phyloP scores from a whole-genome alignment of 176 grass and related monocot species.

The Elaeis guineensis region DNA sequence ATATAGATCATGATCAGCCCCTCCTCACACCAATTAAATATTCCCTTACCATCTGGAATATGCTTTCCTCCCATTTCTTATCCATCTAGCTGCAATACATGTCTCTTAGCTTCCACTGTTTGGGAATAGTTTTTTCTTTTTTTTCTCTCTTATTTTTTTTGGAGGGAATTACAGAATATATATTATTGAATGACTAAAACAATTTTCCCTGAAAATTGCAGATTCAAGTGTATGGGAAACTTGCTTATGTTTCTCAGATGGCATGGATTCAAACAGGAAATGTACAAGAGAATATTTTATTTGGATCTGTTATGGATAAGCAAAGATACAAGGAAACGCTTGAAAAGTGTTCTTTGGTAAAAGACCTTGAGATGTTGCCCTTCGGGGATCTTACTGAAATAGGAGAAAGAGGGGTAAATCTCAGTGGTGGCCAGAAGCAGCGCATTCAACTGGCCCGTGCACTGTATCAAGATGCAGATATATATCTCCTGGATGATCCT shows the following conservation, averaged over 20 bases:
- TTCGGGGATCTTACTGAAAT: constrained; percentile 74
- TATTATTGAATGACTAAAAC: background rate
- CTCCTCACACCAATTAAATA: too few species aligned
- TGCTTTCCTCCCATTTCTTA: too few species aligned
- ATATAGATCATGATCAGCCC: too few species aligned
- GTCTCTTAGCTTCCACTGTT: too few species aligned
- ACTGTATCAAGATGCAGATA: constrained; percentile 76
- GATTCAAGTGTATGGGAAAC: constrained; percentile 72
- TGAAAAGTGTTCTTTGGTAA: constrained; percentile 53
- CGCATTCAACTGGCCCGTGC: constrained; percentile 87
- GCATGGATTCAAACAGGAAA: constrained; percentile 94
- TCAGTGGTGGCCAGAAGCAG: constrained; percentile 95
- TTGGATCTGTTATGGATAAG: constrained; percentile 54
- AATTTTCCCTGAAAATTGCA: constrained; percentile 23
- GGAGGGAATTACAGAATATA: too few species aligned
- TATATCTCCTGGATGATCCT: constrained; percentile 90
- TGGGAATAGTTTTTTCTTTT: background rate
- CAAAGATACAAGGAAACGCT: constrained; percentile 76
- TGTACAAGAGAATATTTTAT: constrained; percentile 83
- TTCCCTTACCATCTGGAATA: too few species aligned
- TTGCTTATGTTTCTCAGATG: constrained; percentile 83
- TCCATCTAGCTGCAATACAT: too few species aligned
- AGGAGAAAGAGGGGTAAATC: constrained; percentile 84
- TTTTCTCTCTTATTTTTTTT: too few species aligned
- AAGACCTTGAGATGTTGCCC: constrained; percentile 79